Evolutionary conservation across 768 basidiomycete genomes (phyloP).

Genomic region (Wakefieldia striispora): DNA sequence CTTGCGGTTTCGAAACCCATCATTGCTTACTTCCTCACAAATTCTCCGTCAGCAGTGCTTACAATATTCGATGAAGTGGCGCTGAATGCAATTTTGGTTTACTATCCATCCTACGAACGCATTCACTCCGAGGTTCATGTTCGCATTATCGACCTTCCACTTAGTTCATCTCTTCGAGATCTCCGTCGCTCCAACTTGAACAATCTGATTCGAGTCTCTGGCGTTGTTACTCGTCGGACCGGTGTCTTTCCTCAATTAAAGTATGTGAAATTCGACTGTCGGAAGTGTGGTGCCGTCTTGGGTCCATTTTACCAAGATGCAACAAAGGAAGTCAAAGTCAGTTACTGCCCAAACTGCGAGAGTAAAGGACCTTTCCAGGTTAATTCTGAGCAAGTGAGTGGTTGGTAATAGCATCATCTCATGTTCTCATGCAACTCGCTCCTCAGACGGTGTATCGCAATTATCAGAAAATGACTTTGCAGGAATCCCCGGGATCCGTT

Average conservation of each 20-base stretch:
- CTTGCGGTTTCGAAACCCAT: slow-evolving; percentile 90
- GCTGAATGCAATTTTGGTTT: slow-evolving; percentile 88
- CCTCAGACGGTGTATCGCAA: slow-evolving; percentile 95
- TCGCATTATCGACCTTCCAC: slow-evolving; percentile 90
- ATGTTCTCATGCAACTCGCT: neutral
- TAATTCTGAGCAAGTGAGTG: slow-evolving; percentile 88
- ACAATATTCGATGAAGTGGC: slow-evolving; percentile 95
- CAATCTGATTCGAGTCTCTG: slow-evolving; percentile 91
- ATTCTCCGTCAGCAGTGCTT: slow-evolving; percentile 91
- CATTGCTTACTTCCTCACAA: slow-evolving; percentile 95
- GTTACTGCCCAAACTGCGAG: slow-evolving; percentile 93
- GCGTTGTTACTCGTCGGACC: slow-evolving; percentile 92
- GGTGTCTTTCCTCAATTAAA: slow-evolving; percentile 99
- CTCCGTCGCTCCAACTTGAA: slow-evolving; percentile 90
- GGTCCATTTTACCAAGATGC: slow-evolving; percentile 99
- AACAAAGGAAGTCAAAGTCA: slow-evolving; percentile 89
- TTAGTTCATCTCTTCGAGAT: slow-evolving; percentile 87
- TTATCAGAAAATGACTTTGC: slow-evolving; percentile 98
- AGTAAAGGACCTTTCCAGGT: slow-evolving; percentile 93
- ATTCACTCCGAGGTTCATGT: slow-evolving; percentile 99
- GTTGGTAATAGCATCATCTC: neutral
- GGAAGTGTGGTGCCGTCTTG: slow-evolving; percentile 88
- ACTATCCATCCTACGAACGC: slow-evolving; percentile 93
- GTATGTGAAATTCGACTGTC: slow-evolving; percentile 98
- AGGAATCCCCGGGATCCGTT: slow-evolving; percentile 96